Percentiles rank a stretch among this genome's conserved stretches.
Conservation (phyloP, 78 protist species). For the Dictyostelium firmibasis region DNA sequence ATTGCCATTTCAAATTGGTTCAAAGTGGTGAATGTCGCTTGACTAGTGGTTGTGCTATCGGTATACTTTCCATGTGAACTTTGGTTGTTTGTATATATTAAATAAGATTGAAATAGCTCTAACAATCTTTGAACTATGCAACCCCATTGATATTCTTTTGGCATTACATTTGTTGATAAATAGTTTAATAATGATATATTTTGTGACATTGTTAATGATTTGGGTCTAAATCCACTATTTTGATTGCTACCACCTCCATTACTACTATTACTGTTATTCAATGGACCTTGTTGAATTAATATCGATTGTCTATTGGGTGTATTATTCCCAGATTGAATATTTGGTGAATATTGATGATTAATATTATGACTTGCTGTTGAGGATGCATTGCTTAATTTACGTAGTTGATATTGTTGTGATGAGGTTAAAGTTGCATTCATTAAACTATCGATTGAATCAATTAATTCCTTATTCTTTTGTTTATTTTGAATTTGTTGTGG, state of each 20-base stretch:
- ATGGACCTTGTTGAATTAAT: not conserved
- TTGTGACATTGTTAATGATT: slow-evolving; percentile 12
- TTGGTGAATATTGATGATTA: not conserved
- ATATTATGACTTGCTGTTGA: not conserved
- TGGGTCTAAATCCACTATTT: slow-evolving; percentile 11
- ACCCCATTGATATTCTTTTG: slow-evolving; percentile 64
- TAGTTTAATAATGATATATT: slow-evolving; percentile 9
- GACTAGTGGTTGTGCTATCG: not conserved
- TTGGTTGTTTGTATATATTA: not conserved
- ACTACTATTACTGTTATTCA: not conserved
- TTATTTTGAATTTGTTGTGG: not conserved
- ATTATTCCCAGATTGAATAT: not conserved
- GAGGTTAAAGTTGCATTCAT: not conserved
- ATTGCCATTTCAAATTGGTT: slow-evolving; percentile 30
- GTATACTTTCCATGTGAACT: not conserved
- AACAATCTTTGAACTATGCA: slow-evolving; percentile 27
- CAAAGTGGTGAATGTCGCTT: slow-evolving; percentile 13
- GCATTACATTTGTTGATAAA: slow-evolving; percentile 18
- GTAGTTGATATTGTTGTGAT: not conserved
- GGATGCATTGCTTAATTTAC: not conserved
- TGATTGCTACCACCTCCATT: not conserved
- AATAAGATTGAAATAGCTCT: slow-evolving; percentile 9
- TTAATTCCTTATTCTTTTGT: not conserved
- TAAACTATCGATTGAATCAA: not conserved
- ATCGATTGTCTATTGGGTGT: slow-evolving; percentile 3